Evolutionary conservation across 768 basidiomycete species (phyloP), one percentile per base, ranked within the genome.

Genomic region (Tulasnella sp.): DNA sequence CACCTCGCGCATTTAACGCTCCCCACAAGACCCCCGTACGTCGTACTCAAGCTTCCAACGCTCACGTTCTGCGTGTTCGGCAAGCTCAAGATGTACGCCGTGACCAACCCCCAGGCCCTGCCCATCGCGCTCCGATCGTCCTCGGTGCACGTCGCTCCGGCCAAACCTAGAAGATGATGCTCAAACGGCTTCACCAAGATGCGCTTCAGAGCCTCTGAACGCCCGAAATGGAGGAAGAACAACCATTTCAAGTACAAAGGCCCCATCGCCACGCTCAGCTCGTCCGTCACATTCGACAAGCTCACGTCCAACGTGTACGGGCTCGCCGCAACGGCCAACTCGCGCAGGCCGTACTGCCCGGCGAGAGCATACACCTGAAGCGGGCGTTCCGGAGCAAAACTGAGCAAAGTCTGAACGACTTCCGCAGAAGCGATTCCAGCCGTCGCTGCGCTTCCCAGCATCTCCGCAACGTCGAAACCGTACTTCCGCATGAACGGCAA

Each of bases 211-310:
- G 91, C 91, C 73, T 94, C 92, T 3, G 87, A 83, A 35, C 92
- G 89, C 11, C 92, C 91, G 76, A 92, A 88, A 76, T 94, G 92
- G 32, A 94, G 81, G 78, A 91, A 92, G 79, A 94, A 92, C 35
- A 94, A 83, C 37, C 89, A 87, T 76, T 91, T 92, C 74, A 94
- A 81, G 77, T 94, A 94, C 26, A 87, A 80, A 2, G 92, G 85
- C 8, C 91, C 91, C 67, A 94, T 92, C 52, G 82, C 83, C 63
- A 84, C 81, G 5, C 87, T 89, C 79, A 87, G 83, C 63, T 88
- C 88, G 77, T 94, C 92, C 3, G 89, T 87, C 62, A 94, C 80
- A 0, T 85, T 81, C 5, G 88, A 82, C 5, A 94, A 86, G 4
- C 87, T 83, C 77, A 88, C 89, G 1, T 89, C 88, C 67, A 94